Evolutionary conservation across 2,329 filamentous ascomycete species (phyloP).

Genomic region (Stromatinia cepivora): DNA sequence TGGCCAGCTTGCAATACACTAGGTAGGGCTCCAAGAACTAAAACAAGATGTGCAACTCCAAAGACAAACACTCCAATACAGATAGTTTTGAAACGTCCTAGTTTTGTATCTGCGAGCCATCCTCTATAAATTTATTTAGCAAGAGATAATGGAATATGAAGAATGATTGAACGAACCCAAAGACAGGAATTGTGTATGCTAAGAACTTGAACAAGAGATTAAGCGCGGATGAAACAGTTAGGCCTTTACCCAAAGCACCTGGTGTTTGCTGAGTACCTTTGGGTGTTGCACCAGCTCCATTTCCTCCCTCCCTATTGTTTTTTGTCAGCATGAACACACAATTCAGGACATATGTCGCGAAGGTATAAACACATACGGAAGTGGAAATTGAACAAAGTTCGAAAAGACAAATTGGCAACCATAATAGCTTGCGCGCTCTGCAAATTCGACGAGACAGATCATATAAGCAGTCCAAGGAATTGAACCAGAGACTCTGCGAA

Average conservation of each 20-base stretch:
- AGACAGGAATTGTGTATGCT: constrained; percentile 46
- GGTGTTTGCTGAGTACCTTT: constrained; percentile 41
- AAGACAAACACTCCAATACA: constrained; percentile 49
- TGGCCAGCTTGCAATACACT: constrained; percentile 51
- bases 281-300: constrained; percentile 45
- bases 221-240: constrained; percentile 53
- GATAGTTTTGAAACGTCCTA: constrained; percentile 67
- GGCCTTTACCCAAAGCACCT: constrained; percentile 61
- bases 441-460: constrained; percentile 71
- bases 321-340: background rate
- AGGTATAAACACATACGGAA: constrained; percentile 45
- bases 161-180: constrained; percentile 21
- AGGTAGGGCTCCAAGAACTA: constrained; percentile 44
- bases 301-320: constrained; percentile 40
- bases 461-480: constrained; percentile 69
- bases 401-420: constrained; percentile 60
- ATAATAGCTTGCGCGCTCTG: constrained; percentile 78
- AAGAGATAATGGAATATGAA: constrained; percentile 43
- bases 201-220: constrained; percentile 53
- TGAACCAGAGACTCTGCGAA: constrained; percentile 62
- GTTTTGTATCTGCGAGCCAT: constrained; percentile 61
- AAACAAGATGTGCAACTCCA: constrained; percentile 60
- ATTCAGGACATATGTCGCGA: background rate
- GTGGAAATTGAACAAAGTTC: constrained; percentile 62
- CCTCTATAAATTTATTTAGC: constrained; percentile 40